phyloP scores from a whole-genome alignment of 768 basidiomycete species.

The Suillus sp. region DNA sequence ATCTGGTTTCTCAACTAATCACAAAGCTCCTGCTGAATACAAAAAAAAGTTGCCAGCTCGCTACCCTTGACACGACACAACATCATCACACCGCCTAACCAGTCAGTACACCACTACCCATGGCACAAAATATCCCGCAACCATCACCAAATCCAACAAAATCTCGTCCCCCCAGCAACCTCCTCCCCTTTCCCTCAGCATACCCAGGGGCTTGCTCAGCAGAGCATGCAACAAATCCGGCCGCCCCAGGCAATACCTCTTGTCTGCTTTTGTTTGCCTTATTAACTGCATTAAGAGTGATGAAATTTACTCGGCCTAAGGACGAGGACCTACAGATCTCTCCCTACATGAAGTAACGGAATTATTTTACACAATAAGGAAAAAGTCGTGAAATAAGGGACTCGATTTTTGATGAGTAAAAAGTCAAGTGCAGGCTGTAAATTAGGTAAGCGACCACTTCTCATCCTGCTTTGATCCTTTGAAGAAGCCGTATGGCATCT shows the following conservation, averaged over 20 bases:
- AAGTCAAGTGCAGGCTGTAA: no score
- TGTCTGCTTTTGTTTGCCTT: no score
- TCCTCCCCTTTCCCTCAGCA: conserved; percentile 23
- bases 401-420: no score
- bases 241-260: conserved; percentile 35
- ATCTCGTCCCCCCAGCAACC: conserved; percentile 10
- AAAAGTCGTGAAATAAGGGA: no score
- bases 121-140: neutral
- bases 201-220: conserved; percentile 43
- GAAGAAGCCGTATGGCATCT: conserved; percentile 24
- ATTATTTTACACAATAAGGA: no score
- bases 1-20: neutral
- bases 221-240: conserved; percentile 47
- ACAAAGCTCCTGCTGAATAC: neutral
- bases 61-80: neutral
- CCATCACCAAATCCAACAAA: conserved; percentile 4
- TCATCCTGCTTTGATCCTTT: conserved; percentile 15
- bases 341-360: no score
- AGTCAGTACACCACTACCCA: neutral
- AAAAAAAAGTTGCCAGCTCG: neutral
- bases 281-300: no score
- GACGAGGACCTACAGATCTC: no score
- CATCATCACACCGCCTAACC: neutral
- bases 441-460: neutral
- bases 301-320: no score